Percentiles rank a stretch among this genome's conserved stretches.
Evolutionary conservation across 345 rosid genomes (phyloP).

Genomic region (Linum trigynum): DNA sequence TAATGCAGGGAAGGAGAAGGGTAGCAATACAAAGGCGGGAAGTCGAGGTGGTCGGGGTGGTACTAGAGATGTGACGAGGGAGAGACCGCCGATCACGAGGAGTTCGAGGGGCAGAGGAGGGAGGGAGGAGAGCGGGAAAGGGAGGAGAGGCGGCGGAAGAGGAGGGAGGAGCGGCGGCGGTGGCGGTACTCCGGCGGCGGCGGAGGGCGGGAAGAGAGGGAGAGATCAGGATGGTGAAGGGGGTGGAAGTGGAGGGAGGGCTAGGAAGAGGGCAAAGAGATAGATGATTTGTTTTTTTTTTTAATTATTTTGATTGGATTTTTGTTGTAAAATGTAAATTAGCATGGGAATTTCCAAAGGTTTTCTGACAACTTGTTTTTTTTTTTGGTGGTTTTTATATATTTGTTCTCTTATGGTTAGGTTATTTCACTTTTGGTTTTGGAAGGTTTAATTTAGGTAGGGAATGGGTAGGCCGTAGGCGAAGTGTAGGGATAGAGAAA

Average conservation of each 20-base stretch:
- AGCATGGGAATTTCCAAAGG: neutral
- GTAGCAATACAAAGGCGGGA: neutral
- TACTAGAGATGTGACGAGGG: neutral
- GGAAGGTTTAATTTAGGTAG: neutral
- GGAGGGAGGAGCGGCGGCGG: slow-evolving; percentile 19
- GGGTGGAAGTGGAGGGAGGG: slow-evolving; percentile 20
- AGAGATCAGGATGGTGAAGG: slow-evolving; percentile 27
- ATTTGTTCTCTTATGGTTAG: neutral
- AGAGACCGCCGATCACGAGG: slow-evolving; percentile 23
- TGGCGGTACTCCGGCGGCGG: slow-evolving; percentile 4
- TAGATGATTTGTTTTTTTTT: neutral
- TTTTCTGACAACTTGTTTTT: neutral
- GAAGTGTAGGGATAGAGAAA: no score
- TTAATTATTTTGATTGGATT: neutral
- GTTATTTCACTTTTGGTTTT: no score
- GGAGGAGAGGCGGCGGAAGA: slow-evolving; percentile 30
- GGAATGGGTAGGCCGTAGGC: no score
- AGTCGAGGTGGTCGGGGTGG: neutral
- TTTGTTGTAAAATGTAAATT: slow-evolving; percentile 32
- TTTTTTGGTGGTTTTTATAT: neutral
- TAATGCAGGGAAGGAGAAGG: neutral
- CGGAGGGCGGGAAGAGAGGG: slow-evolving; percentile 22
- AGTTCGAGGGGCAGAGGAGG: slow-evolving; percentile 33
- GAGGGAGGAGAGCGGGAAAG: slow-evolving; percentile 28
- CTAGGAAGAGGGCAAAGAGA: slow-evolving; percentile 37